phyloP scores from a whole-genome alignment of 805 yeast species.

The Saccharomycopsis sp. region DNA sequence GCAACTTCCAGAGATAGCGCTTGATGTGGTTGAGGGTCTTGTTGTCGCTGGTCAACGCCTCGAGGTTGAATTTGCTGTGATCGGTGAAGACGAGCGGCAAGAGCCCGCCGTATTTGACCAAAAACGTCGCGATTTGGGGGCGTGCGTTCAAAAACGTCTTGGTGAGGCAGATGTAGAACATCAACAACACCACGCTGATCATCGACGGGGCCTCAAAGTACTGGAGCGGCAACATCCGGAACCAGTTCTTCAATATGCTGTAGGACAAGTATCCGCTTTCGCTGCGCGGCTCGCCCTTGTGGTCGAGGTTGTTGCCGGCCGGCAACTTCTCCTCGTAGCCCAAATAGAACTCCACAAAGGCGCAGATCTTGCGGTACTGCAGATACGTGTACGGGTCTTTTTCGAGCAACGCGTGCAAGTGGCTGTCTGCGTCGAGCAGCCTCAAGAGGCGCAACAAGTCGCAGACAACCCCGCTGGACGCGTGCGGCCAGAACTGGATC shows the following conservation, averaged over 20 bases:
- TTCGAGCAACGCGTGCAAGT: not conserved
- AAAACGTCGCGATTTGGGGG: not conserved
- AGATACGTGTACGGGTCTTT: not conserved
- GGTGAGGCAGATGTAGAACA: not conserved
- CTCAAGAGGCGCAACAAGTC: not conserved
- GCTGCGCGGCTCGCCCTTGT: not conserved
- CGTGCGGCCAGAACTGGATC: slow-evolving; percentile 9
- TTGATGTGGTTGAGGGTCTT: not conserved
- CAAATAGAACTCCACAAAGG: not conserved
- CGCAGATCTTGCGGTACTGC: not conserved
- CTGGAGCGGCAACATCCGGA: not conserved
- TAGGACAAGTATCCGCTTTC: not conserved
- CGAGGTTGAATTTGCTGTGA: not conserved
- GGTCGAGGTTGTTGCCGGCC: not conserved
- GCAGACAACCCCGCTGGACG: not conserved
- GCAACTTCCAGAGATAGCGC: not conserved
- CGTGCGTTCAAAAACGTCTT: not conserved
- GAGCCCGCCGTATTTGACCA: not conserved
- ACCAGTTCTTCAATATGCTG: not conserved
- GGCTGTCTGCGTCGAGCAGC: not conserved
- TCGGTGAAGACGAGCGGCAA: not conserved
- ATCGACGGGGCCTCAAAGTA: not conserved
- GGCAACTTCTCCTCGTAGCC: not conserved
- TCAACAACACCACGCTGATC: not conserved
- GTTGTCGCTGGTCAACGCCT: not conserved